Conservation (phyloP, 345 rosid genomes). For the Salix dunnii region DNA sequence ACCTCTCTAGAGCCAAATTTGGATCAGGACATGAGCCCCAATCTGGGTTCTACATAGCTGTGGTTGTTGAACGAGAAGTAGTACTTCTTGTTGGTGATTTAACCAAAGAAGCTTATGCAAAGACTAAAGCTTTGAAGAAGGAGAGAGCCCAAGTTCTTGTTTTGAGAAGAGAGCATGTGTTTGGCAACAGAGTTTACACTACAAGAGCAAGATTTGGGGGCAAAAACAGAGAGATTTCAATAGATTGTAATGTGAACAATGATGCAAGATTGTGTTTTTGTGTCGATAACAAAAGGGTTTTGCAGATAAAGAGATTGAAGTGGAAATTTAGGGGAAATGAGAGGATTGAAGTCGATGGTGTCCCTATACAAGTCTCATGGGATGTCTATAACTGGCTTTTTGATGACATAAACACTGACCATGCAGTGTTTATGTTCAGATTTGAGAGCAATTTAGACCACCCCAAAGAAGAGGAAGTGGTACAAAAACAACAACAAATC, state of each 20-base stretch:
- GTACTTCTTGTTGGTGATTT: constrained; percentile 72
- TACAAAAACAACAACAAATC: constrained; percentile 8
- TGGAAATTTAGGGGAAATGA: constrained; percentile 97
- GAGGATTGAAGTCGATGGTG: constrained; percentile 71
- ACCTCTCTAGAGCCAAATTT: constrained; percentile 67
- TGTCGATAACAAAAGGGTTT: constrained; percentile 54
- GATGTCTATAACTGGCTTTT: constrained; percentile 92
- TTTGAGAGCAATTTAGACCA: constrained; percentile 49
- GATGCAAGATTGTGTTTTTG: constrained; percentile 61
- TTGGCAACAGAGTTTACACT: constrained; percentile 55
- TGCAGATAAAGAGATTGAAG: constrained; percentile 65
- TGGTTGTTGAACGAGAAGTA: constrained; percentile 64
- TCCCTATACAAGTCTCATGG: constrained; percentile 75
- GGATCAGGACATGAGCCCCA: constrained; percentile 80
- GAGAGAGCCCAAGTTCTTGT: constrained; percentile 45
- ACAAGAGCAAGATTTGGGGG: constrained; percentile 82
- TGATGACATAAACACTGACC: constrained; percentile 43
- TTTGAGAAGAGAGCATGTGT: constrained; percentile 75
- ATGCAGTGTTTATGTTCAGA: constrained; percentile 80
- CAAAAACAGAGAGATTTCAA: constrained; percentile 54
- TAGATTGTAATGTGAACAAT: constrained; percentile 56
- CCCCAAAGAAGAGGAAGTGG: constrained; percentile 18
- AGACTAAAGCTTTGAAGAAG: constrained; percentile 41
- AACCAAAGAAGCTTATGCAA: constrained; percentile 52
- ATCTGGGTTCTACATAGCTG: constrained; percentile 76